A percentile compares a stretch with the other conserved stretches of the same genome.
Evolutionary conservation across 352 stramenopile species (phyloP).

Genomic region (Phytophthora sp.): DNA sequence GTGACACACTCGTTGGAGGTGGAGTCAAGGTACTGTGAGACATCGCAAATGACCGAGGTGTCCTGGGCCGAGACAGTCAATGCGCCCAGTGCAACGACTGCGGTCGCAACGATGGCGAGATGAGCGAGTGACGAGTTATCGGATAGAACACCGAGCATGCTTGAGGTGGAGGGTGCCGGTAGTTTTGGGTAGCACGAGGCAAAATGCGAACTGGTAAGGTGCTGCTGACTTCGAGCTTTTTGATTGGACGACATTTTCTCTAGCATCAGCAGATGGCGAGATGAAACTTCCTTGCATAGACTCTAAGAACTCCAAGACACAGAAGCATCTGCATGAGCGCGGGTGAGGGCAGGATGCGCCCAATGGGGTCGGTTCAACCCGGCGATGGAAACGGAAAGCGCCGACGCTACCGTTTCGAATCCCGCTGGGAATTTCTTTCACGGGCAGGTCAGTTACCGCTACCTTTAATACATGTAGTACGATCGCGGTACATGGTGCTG

Average conservation of each 20-base stretch:
- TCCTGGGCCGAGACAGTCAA: neutral
- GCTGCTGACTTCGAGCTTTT: neutral
- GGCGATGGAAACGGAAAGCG: too few relatives aligned
- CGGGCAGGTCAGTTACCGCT: too few relatives aligned
- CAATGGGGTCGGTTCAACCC: too few relatives aligned
- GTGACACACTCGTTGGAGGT: conserved; percentile 43
- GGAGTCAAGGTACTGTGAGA: conserved; percentile 3
- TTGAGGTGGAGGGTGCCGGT: neutral
- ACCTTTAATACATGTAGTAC: too few relatives aligned
- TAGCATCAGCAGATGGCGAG: neutral
- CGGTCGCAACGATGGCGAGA: neutral
- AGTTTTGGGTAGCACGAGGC: neutral
- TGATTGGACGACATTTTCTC: neutral
- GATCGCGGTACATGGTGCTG: too few relatives aligned
- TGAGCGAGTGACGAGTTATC: neutral
- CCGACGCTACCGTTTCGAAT: too few relatives aligned
- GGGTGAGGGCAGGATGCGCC: neutral
- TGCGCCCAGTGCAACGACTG: neutral
- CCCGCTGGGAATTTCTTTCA: too few relatives aligned
- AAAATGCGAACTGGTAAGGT: neutral
- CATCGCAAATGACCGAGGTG: neutral
- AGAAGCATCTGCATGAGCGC: neutral
- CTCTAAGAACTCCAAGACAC: neutral
- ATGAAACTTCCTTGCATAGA: too few relatives aligned
- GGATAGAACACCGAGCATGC: neutral